Conservation (phyloP, 257 asterid species). For the Capsicum pubescens region DNA sequence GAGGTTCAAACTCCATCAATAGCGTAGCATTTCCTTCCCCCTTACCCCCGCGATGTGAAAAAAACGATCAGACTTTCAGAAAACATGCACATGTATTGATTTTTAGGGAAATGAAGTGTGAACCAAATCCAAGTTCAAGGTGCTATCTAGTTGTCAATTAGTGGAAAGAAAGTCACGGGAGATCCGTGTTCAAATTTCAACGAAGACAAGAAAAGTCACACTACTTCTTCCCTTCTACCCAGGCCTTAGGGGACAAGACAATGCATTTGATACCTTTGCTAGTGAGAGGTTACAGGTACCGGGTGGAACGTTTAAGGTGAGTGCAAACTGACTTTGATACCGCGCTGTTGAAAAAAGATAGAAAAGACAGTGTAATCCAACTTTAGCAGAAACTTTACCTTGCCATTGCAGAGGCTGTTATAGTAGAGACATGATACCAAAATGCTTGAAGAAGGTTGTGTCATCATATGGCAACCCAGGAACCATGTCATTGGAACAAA, state of each 20-base stretch:
- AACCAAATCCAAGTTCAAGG: background rate
- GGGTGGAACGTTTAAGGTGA: background rate
- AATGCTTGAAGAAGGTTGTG: conserved; percentile 63
- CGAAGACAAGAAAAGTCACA: background rate
- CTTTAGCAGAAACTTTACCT: conserved; percentile 39
- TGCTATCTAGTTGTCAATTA: background rate
- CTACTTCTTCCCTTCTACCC: background rate
- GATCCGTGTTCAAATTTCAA: background rate
- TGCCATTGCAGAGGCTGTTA: conserved; percentile 63
- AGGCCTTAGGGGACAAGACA: background rate
- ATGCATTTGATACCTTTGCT: background rate
- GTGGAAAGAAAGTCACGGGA: background rate
- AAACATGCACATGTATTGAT: background rate
- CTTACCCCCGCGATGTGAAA: background rate
- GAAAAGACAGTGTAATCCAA: background rate
- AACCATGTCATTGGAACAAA: conserved; percentile 65
- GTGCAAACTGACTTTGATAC: background rate
- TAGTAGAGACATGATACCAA: conserved; percentile 68
- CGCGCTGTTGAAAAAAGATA: too few species aligned
- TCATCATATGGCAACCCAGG: conserved; percentile 85
- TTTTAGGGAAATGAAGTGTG: background rate
- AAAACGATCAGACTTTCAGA: background rate
- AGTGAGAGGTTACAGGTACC: background rate
- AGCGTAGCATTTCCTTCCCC: too few species aligned
- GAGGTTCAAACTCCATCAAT: too few species aligned